A percentile compares a stretch with the other conserved stretches of the same genome.
Conservation (phyloP, 2,329 filamentous ascomycete species). For the Allantophomopsis lycopodina region DNA sequence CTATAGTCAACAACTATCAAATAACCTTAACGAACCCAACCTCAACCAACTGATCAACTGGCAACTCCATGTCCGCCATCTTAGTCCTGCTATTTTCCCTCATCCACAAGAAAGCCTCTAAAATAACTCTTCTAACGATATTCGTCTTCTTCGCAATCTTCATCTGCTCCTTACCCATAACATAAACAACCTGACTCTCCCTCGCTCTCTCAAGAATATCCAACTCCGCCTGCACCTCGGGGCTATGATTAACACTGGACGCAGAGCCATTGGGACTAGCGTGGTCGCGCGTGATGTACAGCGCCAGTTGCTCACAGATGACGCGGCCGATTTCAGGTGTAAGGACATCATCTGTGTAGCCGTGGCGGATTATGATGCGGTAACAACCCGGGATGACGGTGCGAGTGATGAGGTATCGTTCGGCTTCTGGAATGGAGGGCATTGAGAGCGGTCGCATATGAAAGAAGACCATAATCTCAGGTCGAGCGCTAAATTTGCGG, state of each 20-base stretch:
- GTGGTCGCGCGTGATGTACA: conserved; percentile 28
- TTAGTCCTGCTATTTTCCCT: conserved; percentile 53
- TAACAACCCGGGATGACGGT: conserved; percentile 45
- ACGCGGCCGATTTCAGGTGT: conserved; percentile 46
- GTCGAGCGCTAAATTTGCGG: conserved; percentile 52
- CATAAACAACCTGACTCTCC: conserved; percentile 35
- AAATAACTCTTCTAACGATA: conserved; percentile 27
- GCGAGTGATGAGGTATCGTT: conserved; percentile 29
- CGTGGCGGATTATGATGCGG: conserved; percentile 54
- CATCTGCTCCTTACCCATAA: conserved; percentile 51
- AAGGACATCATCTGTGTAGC: conserved; percentile 60
- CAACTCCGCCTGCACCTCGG: conserved; percentile 23
- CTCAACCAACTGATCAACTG: conserved; percentile 48
- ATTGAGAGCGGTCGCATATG: conserved; percentile 51
- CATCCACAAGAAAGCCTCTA: conserved; percentile 48
- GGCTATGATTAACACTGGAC: conserved; percentile 8
- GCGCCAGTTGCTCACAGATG: conserved; percentile 42
- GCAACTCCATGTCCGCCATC: conserved; percentile 46
- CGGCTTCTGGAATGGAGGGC: conserved; percentile 35
- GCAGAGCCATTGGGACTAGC: conserved; percentile 6
- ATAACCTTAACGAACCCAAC: conserved; percentile 59
- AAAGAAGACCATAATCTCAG: conserved; percentile 61
- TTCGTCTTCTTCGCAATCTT: conserved; percentile 26
- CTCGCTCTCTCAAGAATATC: conserved; percentile 28
- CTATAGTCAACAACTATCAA: too few species aligned